Evolutionary conservation across 2,329 filamentous ascomycete genomes (phyloP).

Genomic region (Fusarium sp.): DNA sequence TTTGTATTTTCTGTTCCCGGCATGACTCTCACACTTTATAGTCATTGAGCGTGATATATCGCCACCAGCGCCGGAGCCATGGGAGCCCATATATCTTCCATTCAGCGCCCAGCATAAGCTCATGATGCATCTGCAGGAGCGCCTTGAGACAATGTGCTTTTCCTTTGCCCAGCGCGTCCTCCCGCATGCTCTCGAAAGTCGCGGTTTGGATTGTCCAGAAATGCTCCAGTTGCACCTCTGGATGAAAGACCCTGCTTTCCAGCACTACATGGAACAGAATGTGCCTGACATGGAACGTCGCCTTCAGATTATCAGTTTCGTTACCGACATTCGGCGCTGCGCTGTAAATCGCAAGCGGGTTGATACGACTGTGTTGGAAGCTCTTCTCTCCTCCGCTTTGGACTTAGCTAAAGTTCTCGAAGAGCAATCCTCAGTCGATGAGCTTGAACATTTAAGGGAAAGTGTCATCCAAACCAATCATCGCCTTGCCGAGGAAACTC

Average conservation of each 20-base stretch:
- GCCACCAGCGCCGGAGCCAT: accelerated
- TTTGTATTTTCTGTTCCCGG: accelerated
- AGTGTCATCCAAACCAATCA: accelerated
- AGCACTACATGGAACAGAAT: accelerated
- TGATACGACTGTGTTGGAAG: accelerated
- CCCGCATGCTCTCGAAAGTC: not conserved
- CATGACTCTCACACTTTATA: accelerated
- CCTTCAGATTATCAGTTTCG: accelerated
- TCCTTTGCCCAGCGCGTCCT: not conserved
- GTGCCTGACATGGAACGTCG: accelerated
- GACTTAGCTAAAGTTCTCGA: not conserved
- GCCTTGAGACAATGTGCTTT: not conserved
- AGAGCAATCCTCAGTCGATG: accelerated
- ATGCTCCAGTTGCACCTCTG: not conserved
- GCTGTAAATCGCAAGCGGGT: not conserved
- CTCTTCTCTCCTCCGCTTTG: accelerated
- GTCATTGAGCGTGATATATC: too few species aligned
- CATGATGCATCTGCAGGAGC: not conserved
- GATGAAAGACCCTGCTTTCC: accelerated
- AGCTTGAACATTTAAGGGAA: accelerated
- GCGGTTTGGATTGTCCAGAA: not conserved
- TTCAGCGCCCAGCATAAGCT: not conserved
- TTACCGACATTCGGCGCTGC: not conserved
- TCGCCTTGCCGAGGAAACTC: not conserved
- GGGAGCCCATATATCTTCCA: not conserved